Evolutionary conservation across 495 filamentous ascomycete species (phyloP), one percentile per base, ranked within the genome.

Genomic region (Penicillium samsonianum): DNA sequence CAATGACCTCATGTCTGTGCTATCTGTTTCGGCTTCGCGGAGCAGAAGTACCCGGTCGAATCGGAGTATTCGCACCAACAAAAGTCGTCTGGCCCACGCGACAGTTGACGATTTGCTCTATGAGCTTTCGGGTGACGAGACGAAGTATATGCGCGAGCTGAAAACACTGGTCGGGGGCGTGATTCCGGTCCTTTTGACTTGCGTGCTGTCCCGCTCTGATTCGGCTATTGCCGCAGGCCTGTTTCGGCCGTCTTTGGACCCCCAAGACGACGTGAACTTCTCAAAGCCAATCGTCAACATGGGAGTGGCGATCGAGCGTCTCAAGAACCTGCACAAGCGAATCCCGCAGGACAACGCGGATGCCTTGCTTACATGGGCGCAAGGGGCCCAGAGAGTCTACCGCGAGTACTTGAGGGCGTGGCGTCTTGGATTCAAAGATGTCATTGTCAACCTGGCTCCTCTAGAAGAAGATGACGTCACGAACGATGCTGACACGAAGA

Each of bases 161-260:
- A 91, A 89, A 57, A 96, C 94, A 17, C 75, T 99, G 22, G 93
- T 98, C 11, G 95, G 95, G 59, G 95, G 96, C 50, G 94, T 99
- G 17, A 89, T 99, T 52, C 95, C 94, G 9, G 95, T 98, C 9
- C 82, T 99, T 3, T 74, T 98, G 51, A 89, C 82, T 10, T 91
- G 92, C 59, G 90, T 96, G 19, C 76, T 93, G 53, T 96, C 85
- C 51, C 90, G 82, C 65, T 86, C 78, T 7, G 85, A 87, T 50
- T 81, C 85, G 19, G 82, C 81, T 4, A 77, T 84, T 46, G 84
- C 84, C 14, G 85, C 86, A 51, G 84, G 84, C 31, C 76, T 92
- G n/a, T 91, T 92, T 65, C 72, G 77, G 37, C 78, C 78, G 5
- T 78, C 82, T 19, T 67, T 78, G 26, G 72, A 76, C 48, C 74